Percentiles rank a stretch among this genome's conserved stretches.
Evolutionary conservation across 805 yeast genomes (phyloP).

Genomic region (Starmerella vitae): DNA sequence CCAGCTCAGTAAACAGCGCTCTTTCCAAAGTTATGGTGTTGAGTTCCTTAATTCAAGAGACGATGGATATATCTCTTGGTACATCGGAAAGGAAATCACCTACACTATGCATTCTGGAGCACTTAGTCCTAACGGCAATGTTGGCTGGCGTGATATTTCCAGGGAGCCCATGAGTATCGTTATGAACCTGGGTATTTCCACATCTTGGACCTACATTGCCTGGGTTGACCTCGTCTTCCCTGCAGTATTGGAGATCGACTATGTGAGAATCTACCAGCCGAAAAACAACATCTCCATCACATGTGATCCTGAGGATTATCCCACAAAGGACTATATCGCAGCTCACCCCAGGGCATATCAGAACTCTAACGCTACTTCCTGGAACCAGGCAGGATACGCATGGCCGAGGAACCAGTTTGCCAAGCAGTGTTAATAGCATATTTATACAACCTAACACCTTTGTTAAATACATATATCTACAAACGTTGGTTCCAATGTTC

Average conservation of each 20-base stretch:
- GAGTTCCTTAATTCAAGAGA: conserved; percentile 50
- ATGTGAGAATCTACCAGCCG: conserved; percentile 89
- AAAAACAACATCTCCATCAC: conserved; percentile 43
- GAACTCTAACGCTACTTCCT: conserved; percentile 55
- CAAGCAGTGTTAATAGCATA: conserved; percentile 34
- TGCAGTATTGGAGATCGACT: conserved; percentile 58
- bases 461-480: no score
- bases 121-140: conserved; percentile 79
- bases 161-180: conserved; percentile 89
- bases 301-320: conserved; percentile 78
- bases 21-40: conserved; percentile 62
- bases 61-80: conserved; percentile 73
- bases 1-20: conserved; percentile 36
- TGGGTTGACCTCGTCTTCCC: conserved; percentile 76
- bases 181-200: conserved; percentile 79
- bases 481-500: no score
- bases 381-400: conserved; percentile 63
- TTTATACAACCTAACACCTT: no score
- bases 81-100: conserved; percentile 68
- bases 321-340: conserved; percentile 73
- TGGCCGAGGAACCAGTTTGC: conserved; percentile 51
- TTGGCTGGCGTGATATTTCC: conserved; percentile 67
- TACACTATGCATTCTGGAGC: conserved; percentile 60
- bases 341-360: conserved; percentile 55
- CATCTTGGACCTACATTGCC: conserved; percentile 86